A percentile compares a stretch with the other conserved stretches of the same genome.
Conservation (phyloP, 441 rosid species). For the Pelargonium australe region DNA sequence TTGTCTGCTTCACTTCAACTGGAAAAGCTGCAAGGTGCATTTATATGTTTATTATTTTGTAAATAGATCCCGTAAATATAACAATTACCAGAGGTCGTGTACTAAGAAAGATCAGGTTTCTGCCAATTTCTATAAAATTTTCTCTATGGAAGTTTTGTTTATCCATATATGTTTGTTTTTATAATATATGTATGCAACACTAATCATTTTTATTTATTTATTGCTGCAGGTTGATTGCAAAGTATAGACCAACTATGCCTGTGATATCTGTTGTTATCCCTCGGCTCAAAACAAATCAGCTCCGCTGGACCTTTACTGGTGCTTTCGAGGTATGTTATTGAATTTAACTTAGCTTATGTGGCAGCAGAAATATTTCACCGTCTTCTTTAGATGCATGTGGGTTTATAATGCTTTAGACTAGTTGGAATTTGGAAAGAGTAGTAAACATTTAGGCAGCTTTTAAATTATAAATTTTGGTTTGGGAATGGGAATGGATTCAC, state of each 20-base stretch:
- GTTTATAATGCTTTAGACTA: not conserved
- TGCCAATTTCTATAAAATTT: not conserved
- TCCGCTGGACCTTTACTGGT: constrained; percentile 56
- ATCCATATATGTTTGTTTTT: not conserved
- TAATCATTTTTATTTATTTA: not conserved
- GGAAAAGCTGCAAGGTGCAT: constrained; percentile 65
- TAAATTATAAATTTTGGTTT: no score
- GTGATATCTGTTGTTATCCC: constrained; percentile 66
- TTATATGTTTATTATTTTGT: not conserved
- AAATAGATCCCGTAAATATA: not conserved
- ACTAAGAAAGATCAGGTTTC: not conserved
- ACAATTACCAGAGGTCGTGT: not conserved
- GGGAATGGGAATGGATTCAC: no score
- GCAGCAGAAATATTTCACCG: not conserved
- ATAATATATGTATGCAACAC: not conserved
- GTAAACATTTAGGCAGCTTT: not conserved
- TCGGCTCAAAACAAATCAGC: constrained; percentile 52
- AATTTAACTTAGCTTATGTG: constrained; percentile 5
- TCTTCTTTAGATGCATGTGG: not conserved
- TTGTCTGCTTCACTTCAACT: constrained; percentile 62
- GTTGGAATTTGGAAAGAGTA: not conserved
- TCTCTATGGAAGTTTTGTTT: constrained; percentile 2
- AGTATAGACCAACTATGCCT: constrained; percentile 70
- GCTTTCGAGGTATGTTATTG: constrained; percentile 47
- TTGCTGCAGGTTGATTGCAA: constrained; percentile 49